phyloP scores from a whole-genome alignment of 371 early-diverging fungal species.

The Lichtheimia corymbifera region DNA sequence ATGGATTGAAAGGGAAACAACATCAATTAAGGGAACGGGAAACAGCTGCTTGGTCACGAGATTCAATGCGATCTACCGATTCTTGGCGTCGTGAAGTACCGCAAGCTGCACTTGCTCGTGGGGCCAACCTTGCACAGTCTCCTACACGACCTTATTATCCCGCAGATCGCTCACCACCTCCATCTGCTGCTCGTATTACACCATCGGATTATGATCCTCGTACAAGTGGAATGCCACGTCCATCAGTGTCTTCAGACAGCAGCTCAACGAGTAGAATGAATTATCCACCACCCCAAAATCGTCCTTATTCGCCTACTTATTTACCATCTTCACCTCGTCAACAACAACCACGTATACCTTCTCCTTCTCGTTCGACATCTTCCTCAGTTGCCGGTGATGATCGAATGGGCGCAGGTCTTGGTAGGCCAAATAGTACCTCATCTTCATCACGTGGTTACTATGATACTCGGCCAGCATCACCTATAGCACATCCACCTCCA shows the following conservation, averaged over 20 bases:
- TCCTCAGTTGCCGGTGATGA: conserved; percentile 12
- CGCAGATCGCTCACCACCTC: conserved; percentile 17
- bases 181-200: conserved; percentile 15
- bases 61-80: conserved; percentile 21
- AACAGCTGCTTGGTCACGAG: conserved; percentile 14
- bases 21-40: conserved; percentile 49
- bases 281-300: conserved; percentile 14
- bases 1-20: conserved; percentile 64
- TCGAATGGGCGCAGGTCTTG: too few species aligned
- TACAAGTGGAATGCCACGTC: conserved; percentile 45
- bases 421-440: conserved; percentile 9
- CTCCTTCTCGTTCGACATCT: conserved; percentile 39
- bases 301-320: conserved; percentile 23
- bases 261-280: conserved; percentile 25
- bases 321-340: background rate
- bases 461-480: conserved; percentile 34
- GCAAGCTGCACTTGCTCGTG: conserved; percentile 35
- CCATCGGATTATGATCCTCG: conserved; percentile 42
- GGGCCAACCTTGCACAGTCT: conserved; percentile 21
- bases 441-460: conserved; percentile 21
- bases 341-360: conserved; percentile 23
- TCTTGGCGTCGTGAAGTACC: conserved; percentile 46
- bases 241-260: conserved; percentile 35
- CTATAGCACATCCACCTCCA: conserved; percentile 14
- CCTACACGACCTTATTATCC: conserved; percentile 17